These are phyloP conservation scores for Fusarium sterilihyphosum DNA, from an alignment of 2,329 filamentous ascomycete species.

Conservation along the genomic window DNA sequence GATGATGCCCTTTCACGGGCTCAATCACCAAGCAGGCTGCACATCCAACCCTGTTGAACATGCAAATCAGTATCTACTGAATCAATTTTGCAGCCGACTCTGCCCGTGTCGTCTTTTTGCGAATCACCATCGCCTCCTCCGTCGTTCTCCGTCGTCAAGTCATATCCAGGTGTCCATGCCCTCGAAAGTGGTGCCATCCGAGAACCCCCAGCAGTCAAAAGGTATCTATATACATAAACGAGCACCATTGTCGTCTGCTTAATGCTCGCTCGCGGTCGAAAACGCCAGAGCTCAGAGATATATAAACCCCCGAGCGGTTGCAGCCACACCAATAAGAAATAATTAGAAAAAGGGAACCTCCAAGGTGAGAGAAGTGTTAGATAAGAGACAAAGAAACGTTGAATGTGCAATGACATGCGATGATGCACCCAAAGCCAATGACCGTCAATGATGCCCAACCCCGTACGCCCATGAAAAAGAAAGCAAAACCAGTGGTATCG, in stretches of 20 bases:
- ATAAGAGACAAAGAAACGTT: conserved; percentile 29
- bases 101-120: conserved; percentile 32
- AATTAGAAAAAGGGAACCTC: conserved; percentile 38
- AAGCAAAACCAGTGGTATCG: conserved; percentile 55
- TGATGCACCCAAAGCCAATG: conserved; percentile 37
- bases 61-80: conserved; percentile 20
- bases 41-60: conserved; percentile 30
- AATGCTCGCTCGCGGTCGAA: conserved; percentile 17
- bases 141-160: conserved; percentile 41
- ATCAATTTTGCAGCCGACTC: conserved; percentile 38
- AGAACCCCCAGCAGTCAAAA: conserved; percentile 34
- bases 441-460: conserved; percentile 43
- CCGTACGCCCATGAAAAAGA: conserved; percentile 42
- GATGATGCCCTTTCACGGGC: conserved; percentile 12
- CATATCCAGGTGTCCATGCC: conserved; percentile 40
- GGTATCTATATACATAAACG: conserved; percentile 42
- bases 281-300: background rate
- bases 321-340: conserved; percentile 27
- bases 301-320: conserved; percentile 1
- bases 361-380: conserved; percentile 27
- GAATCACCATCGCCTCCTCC: conserved; percentile 27
- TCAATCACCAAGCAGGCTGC: conserved; percentile 17
- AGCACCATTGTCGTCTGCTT: conserved; percentile 32
- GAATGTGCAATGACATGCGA: conserved; percentile 32
- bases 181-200: conserved; percentile 22